Conservation (phyloP, 1,139 yeast species). For the Sugiyamaella xylanicola region DNA sequence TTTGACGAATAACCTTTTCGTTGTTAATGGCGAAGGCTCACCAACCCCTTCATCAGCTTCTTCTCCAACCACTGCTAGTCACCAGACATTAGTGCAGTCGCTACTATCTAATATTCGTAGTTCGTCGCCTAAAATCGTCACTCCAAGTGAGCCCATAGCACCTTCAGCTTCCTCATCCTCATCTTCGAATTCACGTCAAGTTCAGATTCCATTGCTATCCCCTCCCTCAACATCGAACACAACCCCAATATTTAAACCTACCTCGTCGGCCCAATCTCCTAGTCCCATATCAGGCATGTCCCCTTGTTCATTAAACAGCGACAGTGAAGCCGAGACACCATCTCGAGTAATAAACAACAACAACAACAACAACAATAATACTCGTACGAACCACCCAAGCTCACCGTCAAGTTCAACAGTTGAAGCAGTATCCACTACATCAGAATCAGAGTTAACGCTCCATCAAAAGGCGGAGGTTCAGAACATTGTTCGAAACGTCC, state of each 20-base stretch:
- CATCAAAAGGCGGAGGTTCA: slow-evolving; percentile 57
- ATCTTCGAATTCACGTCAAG: neutral
- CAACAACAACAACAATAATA: neutral
- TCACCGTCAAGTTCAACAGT: neutral
- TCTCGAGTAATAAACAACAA: neutral
- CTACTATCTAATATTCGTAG: slow-evolving; percentile 33
- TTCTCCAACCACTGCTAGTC: slow-evolving; percentile 9
- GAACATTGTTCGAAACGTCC: slow-evolving; percentile 52
- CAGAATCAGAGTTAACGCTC: slow-evolving; percentile 39
- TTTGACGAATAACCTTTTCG: no score
- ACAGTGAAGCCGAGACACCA: slow-evolving; percentile 12
- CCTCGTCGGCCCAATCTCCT: slow-evolving; percentile 7
- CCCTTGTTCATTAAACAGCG: slow-evolving; percentile 13
- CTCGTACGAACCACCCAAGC: neutral
- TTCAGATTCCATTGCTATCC: slow-evolving; percentile 6
- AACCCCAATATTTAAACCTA: neutral
- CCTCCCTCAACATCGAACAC: slow-evolving; percentile 11
- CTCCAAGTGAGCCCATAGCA: neutral
- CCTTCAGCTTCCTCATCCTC: neutral
- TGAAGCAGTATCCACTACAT: slow-evolving; percentile 18
- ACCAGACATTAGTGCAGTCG: slow-evolving; percentile 29
- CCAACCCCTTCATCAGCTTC: neutral
- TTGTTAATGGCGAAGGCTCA: neutral
- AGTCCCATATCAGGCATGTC: slow-evolving; percentile 20
- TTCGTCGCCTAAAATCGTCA: slow-evolving; percentile 18